Evolutionary conservation across 208 protist genomes (phyloP).

Genomic region (Endotrypanum monterogeii): DNA sequence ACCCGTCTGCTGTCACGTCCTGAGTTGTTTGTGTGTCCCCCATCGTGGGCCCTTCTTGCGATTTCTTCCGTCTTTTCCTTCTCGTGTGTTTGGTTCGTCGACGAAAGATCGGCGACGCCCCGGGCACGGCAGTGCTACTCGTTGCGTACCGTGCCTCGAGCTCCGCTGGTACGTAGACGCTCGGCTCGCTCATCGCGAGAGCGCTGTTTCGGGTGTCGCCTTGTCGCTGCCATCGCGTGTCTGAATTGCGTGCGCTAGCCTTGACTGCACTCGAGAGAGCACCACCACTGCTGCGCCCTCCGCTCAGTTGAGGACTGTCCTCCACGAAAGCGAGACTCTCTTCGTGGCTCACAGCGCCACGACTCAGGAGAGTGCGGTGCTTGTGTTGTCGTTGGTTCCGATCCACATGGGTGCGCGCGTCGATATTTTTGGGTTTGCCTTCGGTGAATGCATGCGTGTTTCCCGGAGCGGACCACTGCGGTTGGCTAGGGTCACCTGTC

Average conservation of each 20-base stretch:
- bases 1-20: not conserved
- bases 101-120: not conserved
- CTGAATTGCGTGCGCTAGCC: not conserved
- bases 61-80: not conserved
- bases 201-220: not conserved
- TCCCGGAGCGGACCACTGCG: not conserved
- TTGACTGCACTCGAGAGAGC: not conserved
- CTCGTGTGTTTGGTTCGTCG: not conserved
- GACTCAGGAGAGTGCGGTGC: conserved; percentile 7
- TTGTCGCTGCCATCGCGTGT: not conserved
- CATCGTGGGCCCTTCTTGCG: not conserved
- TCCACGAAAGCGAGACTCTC: conserved; percentile 11
- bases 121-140: conserved; percentile 3
- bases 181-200: not conserved
- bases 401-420: not conserved
- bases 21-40: not conserved
- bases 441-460: not conserved
- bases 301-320: not conserved
- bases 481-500: not conserved
- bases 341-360: conserved; percentile 23
- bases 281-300: not conserved
- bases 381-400: conserved; percentile 15
- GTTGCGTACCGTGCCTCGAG: conserved; percentile 27
- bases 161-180: conserved; percentile 10
- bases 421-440: not conserved